Conservation (phyloP, 2,329 filamentous ascomycete species). For the Xylariaceae sp. region DNA sequence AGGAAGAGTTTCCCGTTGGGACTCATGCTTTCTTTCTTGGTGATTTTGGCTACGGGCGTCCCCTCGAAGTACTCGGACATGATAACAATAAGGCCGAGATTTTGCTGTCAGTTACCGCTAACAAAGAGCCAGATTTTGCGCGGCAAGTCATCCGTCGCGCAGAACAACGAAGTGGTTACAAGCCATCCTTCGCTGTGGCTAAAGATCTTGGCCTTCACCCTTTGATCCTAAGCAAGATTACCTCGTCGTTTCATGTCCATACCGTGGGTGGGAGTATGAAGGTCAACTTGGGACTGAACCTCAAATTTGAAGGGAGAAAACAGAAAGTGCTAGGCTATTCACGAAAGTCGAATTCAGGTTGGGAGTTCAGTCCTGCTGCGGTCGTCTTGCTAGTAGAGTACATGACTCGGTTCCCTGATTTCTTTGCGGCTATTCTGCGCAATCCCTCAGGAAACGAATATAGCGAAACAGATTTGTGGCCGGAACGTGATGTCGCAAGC, state of each 20-base stretch:
- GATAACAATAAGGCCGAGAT: slow-evolving; percentile 77
- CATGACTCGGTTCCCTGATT: slow-evolving; percentile 93
- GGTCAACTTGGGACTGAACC: slow-evolving; percentile 89
- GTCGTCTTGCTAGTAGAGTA: slow-evolving; percentile 83
- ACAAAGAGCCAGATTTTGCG: slow-evolving; percentile 82
- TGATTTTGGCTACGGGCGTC: slow-evolving; percentile 89
- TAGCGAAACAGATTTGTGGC: slow-evolving; percentile 85
- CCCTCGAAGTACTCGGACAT: slow-evolving; percentile 82
- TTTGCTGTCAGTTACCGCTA: slow-evolving; percentile 74
- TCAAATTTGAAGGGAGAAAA: slow-evolving; percentile 97
- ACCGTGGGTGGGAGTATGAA: slow-evolving; percentile 75
- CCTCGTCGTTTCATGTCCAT: slow-evolving; percentile 87
- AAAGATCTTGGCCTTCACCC: slow-evolving; percentile 82
- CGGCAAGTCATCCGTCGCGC: slow-evolving; percentile 73
- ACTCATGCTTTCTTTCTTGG: slow-evolving; percentile 92
- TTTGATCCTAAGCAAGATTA: slow-evolving; percentile 92
- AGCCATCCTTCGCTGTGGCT: slow-evolving; percentile 87
- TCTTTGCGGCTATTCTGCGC: slow-evolving; percentile 85
- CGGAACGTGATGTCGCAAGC: slow-evolving; percentile 72
- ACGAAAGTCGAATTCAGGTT: slow-evolving; percentile 82
- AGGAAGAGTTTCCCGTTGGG: slow-evolving; percentile 86
- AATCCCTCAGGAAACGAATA: slow-evolving; percentile 88
- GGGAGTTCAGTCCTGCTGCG: slow-evolving; percentile 93
- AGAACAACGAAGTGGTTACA: slow-evolving; percentile 76
- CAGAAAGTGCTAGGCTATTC: slow-evolving; percentile 96